Evolutionary conservation across 108 stramenopile species (phyloP), one percentile per base, ranked within the genome.

Genomic region (Cyclotella atomus): DNA sequence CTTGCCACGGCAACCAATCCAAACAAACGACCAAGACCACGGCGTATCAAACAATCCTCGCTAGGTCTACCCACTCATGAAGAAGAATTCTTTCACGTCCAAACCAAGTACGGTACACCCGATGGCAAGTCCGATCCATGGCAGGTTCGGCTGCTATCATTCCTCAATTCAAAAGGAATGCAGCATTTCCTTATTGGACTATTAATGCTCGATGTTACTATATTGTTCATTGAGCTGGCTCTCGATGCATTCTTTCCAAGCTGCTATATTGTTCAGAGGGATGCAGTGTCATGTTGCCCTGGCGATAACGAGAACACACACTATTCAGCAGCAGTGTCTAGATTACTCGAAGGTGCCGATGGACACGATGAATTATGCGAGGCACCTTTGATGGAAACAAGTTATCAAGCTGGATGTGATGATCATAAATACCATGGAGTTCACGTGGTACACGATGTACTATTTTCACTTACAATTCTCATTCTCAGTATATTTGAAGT

Each of bases 261-360:
- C 1, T 73, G 71, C 32, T 7, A 33, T 9, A 44, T 59, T 23
- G 36, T 79, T 16, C 15, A 53, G 1, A 36, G 65, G 16, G 55
- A 73, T 73, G 78, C 71, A 8, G 52, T 79, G 14, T 79, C 78
- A 27, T 80, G 79, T 34, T 81, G 79, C 27, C 72, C 79, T 3
- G 15, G 36, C 14, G 53, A 70, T 14, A 29, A 24, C 32, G 41
- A 50, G 54, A 34, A 20, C 43, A 9, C 60, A 45, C 35, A 54
- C 25, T 57, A 10, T 1, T 2, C 33, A 14, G 47, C 28, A 17
- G 30, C 28, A 3, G 38, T 49, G 2, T 20, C 56, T 16, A 38
- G 59, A 21, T 20, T 69, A 25, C 53, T 61, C 21, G 49, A 6
- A 30, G 59, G n/a, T 32, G 59, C 21, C 20, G 59, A 60, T 17